Conservation (phyloP, 208 protist genomes). For the Angomonas deanei region DNA sequence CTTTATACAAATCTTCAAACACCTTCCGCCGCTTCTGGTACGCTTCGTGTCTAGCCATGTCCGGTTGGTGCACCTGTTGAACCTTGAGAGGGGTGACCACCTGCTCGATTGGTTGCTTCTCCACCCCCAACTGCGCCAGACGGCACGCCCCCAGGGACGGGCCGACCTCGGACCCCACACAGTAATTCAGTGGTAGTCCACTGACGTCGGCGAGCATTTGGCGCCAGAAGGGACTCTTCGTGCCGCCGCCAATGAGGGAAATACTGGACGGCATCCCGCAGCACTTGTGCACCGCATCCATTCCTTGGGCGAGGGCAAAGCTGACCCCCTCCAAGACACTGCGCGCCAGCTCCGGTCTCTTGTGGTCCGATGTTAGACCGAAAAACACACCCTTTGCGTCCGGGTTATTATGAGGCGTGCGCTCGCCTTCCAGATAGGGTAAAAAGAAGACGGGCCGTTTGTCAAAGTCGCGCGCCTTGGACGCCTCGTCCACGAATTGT, state of each 20-base stretch:
- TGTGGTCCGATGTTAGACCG: conserved; percentile 58
- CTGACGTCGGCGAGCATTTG: conserved; percentile 75
- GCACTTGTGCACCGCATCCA: conserved; percentile 75
- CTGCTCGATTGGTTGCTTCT: conserved; percentile 44
- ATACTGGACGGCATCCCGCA: conserved; percentile 47
- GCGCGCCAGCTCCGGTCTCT: conserved; percentile 46
- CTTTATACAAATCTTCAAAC: conserved; percentile 57
- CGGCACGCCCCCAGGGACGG: conserved; percentile 57
- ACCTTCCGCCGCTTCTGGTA: conserved; percentile 48
- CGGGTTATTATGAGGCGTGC: conserved; percentile 73
- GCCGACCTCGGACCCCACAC: conserved; percentile 59
- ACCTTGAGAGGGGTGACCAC: conserved; percentile 42
- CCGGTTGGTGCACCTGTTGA: conserved; percentile 52
- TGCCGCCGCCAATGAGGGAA: conserved; percentile 61
- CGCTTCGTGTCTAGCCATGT: conserved; percentile 39
- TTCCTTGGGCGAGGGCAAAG: conserved; percentile 66
- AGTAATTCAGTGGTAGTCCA: conserved; percentile 54
- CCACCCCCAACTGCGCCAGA: conserved; percentile 61
- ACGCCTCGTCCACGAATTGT: conserved; percentile 53
- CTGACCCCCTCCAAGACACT: conserved; percentile 67
- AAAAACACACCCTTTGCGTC: conserved; percentile 78
- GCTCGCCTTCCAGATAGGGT: conserved; percentile 66
- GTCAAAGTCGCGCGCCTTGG: conserved; percentile 41
- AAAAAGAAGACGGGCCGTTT: conserved; percentile 58
- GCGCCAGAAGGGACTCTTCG: conserved; percentile 61